A percentile compares a stretch with the other conserved stretches of the same genome.
These are phyloP conservation scores for Geosmithia morbida DNA, from an alignment of 2,329 filamentous ascomycete genomes.

Conservation along the genomic window DNA sequence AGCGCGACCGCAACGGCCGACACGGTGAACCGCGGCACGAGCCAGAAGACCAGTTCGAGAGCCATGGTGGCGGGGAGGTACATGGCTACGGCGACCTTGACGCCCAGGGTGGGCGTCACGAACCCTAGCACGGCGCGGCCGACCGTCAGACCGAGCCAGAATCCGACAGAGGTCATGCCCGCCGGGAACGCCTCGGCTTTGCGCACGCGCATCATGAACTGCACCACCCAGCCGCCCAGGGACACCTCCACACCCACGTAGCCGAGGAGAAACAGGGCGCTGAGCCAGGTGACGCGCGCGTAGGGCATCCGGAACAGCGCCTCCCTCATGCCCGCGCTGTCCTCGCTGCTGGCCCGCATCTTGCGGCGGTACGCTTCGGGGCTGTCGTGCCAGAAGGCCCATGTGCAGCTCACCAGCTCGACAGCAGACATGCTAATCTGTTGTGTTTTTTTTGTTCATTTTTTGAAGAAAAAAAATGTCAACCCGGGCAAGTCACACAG, in stretches of 20 bases:
- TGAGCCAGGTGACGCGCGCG: slow-evolving; percentile 49
- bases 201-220: slow-evolving; percentile 73
- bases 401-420: neutral
- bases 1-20: slow-evolving; percentile 58
- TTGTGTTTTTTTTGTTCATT: neutral
- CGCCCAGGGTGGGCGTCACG: slow-evolving; percentile 56
- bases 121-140: slow-evolving; percentile 63
- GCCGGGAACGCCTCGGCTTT: slow-evolving; percentile 54
- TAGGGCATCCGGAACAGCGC: neutral
- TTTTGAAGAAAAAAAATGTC: no score
- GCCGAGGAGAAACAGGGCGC: slow-evolving; percentile 57
- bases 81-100: slow-evolving; percentile 46
- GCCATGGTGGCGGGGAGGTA: slow-evolving; percentile 53
- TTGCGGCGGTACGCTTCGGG: neutral
- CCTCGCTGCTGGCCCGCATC: neutral
- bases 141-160: slow-evolving; percentile 71
- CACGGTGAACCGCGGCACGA: slow-evolving; percentile 64
- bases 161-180: slow-evolving; percentile 63
- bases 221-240: slow-evolving; percentile 58
- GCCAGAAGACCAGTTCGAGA: slow-evolving; percentile 65
- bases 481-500: no score
- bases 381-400: neutral
- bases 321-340: neutral
- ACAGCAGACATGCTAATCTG: neutral
- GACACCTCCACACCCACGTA: slow-evolving; percentile 71